phyloP scores from a whole-genome alignment of 345 rosid genomes.

The Nephelium lappaceum region DNA sequence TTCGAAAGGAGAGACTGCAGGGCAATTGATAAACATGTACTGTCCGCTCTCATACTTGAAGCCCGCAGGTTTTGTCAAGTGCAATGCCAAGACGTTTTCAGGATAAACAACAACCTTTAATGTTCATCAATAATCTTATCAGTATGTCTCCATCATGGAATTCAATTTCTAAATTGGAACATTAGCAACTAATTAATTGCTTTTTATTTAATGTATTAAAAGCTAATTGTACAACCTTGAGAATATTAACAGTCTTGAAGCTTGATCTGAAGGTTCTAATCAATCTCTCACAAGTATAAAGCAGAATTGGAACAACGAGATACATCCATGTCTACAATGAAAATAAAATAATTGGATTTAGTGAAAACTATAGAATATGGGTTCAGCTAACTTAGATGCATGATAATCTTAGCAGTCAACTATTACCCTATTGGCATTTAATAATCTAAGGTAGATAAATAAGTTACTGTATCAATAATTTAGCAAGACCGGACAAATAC shows the following conservation, averaged over 20 bases:
- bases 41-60: conserved; percentile 88
- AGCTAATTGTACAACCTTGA: conserved; percentile 43
- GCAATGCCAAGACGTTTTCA: conserved; percentile 74
- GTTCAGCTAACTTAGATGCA: too few species aligned
- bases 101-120: conserved; percentile 76
- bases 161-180: neutral
- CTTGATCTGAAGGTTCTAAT: conserved; percentile 75
- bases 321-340: conserved; percentile 87
- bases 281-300: conserved; percentile 30
- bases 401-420: too few species aligned
- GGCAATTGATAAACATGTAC: conserved; percentile 86
- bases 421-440: too few species aligned
- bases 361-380: too few species aligned
- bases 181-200: neutral
- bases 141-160: neutral
- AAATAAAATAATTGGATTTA: neutral
- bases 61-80: conserved; percentile 83
- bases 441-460: too few species aligned
- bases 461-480: neutral
- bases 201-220: too few species aligned
- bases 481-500: too few species aligned
- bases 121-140: neutral
- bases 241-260: conserved; percentile 76
- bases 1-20: conserved; percentile 81
- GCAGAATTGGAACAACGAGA: conserved; percentile 61